Evolutionary conservation across 768 basidiomycete genomes (phyloP), one percentile per base, ranked within the genome.

Genomic region (Leccinum barrowsii): DNA sequence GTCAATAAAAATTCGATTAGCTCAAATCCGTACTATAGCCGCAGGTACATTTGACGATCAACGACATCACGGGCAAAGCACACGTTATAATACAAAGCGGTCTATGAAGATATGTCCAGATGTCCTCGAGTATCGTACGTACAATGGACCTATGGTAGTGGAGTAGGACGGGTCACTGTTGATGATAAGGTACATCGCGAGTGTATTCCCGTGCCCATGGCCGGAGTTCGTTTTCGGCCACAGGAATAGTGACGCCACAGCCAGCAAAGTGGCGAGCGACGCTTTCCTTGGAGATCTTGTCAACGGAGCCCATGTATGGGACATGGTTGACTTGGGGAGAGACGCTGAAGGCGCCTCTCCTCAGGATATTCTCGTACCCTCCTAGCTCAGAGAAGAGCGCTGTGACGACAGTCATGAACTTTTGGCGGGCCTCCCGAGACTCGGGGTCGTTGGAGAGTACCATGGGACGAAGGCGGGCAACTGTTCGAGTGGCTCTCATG

Each of bases 391-490:
- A 73, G 63, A 80, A 79, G 57, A 80, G 66, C 55, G 75, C 73
- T 15, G 73, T 76, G 10, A 74, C 76, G 46, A 70, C 62, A 0
- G 70, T 57, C 75, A 77, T 75, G 65, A 78, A 78, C 63, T 73
- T 76, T 21, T 73, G 70, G 54, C 77, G 75, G 17, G 72, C 58
- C 2, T 76, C 69, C 19, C 67, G 68, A 50, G 70, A 71, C 11
- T 74, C 74, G 49, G 69, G 59, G 58, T 74, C 73, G 32, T 63
- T 70, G 1, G 67, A 62, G 55, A 72, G 66, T 28, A 74, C 68
- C 12, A 71, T 58, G 2, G 80, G 80, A 40, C 79, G 75, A 26
- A 81, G 77, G n/a, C 77, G 78, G 7, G 80, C 80, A 17, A 81
- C 75, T n/a, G 67, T 75, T 32, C 80, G 75, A 64, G 78, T 80